phyloP scores from a whole-genome alignment of 495 filamentous ascomycete species.

The Collariella sp. region DNA sequence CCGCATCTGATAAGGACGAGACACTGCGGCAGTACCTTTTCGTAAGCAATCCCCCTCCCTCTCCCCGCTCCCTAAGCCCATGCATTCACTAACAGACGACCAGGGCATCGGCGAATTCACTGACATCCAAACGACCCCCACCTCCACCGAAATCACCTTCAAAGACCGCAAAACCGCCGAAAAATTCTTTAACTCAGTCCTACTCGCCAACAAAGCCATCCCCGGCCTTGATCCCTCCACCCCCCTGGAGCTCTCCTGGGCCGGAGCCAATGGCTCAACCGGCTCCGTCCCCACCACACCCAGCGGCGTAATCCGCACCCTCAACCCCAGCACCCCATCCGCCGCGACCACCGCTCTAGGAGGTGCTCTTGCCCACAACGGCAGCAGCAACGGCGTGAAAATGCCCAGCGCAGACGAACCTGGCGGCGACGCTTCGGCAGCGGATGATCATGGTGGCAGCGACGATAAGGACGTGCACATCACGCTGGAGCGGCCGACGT shows the following conservation, averaged over 20 bases:
- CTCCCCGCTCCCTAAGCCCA: neutral
- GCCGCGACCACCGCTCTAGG: neutral
- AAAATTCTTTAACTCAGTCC: slow-evolving; percentile 61
- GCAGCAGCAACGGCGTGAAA: neutral
- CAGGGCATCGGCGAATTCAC: slow-evolving; percentile 80
- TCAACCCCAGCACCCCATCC: neutral
- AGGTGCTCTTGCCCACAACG: no score
- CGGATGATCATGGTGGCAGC: slow-evolving; percentile 1
- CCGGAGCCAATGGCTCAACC: slow-evolving; percentile 35
- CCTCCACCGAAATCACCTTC: slow-evolving; percentile 62
- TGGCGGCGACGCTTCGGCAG: neutral
- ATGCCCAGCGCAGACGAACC: no score
- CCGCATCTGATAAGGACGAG: slow-evolving; percentile 64
- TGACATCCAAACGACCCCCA: slow-evolving; percentile 57
- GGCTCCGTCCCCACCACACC: slow-evolving; percentile 6
- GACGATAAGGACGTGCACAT: slow-evolving; percentile 32
- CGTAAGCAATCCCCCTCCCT: slow-evolving; percentile 44
- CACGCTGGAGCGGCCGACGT: slow-evolving; percentile 18
- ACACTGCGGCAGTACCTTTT: slow-evolving; percentile 76
- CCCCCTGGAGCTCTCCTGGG: slow-evolving; percentile 70
- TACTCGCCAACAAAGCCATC: slow-evolving; percentile 50
- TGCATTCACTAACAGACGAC: slow-evolving; percentile 15
- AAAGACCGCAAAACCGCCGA: slow-evolving; percentile 87
- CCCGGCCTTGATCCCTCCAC: slow-evolving; percentile 53
- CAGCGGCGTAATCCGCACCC: neutral